These are phyloP conservation scores for Wickerhamiella bombiphila DNA, from an alignment of 805 yeast species.

Conservation along the genomic window DNA sequence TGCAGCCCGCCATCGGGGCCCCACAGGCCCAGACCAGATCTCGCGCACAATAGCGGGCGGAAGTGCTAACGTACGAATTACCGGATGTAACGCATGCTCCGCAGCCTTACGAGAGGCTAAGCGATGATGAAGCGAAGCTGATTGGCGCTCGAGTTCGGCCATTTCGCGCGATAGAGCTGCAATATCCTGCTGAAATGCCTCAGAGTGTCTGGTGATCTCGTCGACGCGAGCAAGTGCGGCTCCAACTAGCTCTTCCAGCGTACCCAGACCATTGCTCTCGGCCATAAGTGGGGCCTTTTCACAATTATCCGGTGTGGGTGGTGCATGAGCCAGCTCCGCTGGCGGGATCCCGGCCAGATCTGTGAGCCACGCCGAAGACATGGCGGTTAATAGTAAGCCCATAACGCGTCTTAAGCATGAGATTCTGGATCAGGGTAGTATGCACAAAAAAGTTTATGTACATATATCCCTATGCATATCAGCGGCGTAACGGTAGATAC, in stretches of 20 bases:
- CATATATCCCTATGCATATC: too few species aligned
- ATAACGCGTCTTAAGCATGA: too few species aligned
- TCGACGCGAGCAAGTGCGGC: slow-evolving; percentile 1
- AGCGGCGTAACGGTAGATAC: too few species aligned
- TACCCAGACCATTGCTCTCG: slow-evolving; percentile 2
- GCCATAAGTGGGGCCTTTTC: slow-evolving; percentile 5
- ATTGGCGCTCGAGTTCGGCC: slow-evolving; percentile 42
- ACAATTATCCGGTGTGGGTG: not conserved
- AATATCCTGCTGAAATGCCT: slow-evolving; percentile 41
- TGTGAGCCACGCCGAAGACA: slow-evolving; percentile 3
- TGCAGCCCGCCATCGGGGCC: slow-evolving; percentile 40
- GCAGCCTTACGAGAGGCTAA: slow-evolving; percentile 35
- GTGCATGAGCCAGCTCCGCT: not conserved
- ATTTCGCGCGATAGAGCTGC: slow-evolving; percentile 43
- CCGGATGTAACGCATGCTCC: slow-evolving; percentile 47
- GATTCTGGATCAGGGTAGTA: too few species aligned
- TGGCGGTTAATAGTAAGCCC: too few species aligned
- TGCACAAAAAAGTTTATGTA: too few species aligned
- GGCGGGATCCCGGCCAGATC: slow-evolving; percentile 1
- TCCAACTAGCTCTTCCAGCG: slow-evolving; percentile 3
- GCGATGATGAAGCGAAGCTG: slow-evolving; percentile 34
- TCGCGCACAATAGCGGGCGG: slow-evolving; percentile 57
- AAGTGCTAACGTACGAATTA: slow-evolving; percentile 59
- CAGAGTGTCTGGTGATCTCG: not conserved
- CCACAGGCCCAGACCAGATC: slow-evolving; percentile 43